phyloP scores from a whole-genome alignment of 1,139 yeast genomes.

The Lizanozyma gosingica region DNA sequence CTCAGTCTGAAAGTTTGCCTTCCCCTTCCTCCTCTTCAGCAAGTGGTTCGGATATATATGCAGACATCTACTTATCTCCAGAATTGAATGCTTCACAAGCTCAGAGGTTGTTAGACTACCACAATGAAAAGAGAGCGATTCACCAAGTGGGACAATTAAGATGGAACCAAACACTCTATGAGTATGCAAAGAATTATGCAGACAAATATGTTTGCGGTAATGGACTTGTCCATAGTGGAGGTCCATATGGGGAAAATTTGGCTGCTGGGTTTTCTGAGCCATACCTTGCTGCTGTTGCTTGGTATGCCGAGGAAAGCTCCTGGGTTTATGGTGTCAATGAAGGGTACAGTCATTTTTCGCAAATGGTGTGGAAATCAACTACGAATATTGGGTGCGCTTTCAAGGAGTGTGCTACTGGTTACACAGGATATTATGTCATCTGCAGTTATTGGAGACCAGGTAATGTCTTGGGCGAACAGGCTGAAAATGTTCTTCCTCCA shows the following conservation, averaged over 20 bases:
- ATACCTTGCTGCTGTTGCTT: conserved; percentile 47
- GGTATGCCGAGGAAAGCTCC: conserved; percentile 53
- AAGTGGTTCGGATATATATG: background rate
- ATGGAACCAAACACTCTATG: conserved; percentile 42
- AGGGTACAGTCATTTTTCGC: conserved; percentile 53
- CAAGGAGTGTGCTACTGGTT: conserved; percentile 36
- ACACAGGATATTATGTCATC: conserved; percentile 43
- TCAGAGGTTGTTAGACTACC: conserved; percentile 34
- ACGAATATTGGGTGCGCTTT: conserved; percentile 52
- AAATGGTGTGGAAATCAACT: conserved; percentile 55
- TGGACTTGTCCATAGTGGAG: conserved; percentile 43
- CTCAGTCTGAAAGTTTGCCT: too few relatives aligned
- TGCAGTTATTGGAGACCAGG: conserved; percentile 50
- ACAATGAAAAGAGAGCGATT: conserved; percentile 44
- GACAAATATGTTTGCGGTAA: conserved; percentile 40
- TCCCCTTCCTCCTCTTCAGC: too few relatives aligned
- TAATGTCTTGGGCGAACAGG: conserved; percentile 38
- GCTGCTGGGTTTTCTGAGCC: conserved; percentile 45
- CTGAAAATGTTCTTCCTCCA: conserved; percentile 41
- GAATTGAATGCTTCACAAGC: conserved; percentile 21
- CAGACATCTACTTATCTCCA: background rate
- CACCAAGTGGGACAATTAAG: conserved; percentile 39
- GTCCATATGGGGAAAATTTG: conserved; percentile 56
- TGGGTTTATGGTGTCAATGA: conserved; percentile 41
- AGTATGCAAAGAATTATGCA: conserved; percentile 39